These are phyloP conservation scores for Helotiales sp. DNA, from an alignment of 2,329 filamentous ascomycete species.

Conservation along the genomic window DNA sequence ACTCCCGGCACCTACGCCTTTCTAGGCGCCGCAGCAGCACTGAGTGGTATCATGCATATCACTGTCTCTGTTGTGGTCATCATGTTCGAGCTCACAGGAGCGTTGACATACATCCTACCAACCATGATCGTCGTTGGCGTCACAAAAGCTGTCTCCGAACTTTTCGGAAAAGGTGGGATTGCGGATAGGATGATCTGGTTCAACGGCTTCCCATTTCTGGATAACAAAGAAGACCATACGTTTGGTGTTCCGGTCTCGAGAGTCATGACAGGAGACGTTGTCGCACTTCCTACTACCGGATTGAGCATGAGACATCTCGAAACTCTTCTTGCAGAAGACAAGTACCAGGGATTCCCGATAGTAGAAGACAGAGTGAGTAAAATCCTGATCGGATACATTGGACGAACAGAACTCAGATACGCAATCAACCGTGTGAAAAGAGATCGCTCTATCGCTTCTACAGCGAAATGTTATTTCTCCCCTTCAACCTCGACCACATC, in stretches of 20 bases:
- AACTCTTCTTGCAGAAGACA: slow-evolving; percentile 71
- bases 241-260: slow-evolving; percentile 92
- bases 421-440: slow-evolving; percentile 79
- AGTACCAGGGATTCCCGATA: slow-evolving; percentile 91
- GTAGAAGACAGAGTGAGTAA: slow-evolving; percentile 72
- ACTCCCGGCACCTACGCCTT: slow-evolving; percentile 98
- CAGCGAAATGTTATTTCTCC: slow-evolving; percentile 74
- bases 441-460: slow-evolving; percentile 63
- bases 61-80: slow-evolving; percentile 97
- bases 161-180: slow-evolving; percentile 94
- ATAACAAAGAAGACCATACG: slow-evolving; percentile 96
- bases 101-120: slow-evolving; percentile 91
- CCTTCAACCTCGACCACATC: slow-evolving; percentile 43
- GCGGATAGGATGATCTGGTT: slow-evolving; percentile 99
- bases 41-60: slow-evolving; percentile 98
- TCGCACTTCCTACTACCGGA: slow-evolving; percentile 72
- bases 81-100: slow-evolving; percentile 99
- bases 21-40: slow-evolving; percentile 83
- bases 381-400: slow-evolving; percentile 85
- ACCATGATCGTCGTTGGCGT: slow-evolving; percentile 99
- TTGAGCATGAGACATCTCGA: slow-evolving; percentile 77
- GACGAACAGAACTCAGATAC: slow-evolving; percentile 86
- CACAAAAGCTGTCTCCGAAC: slow-evolving; percentile 87
- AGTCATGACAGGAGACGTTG: slow-evolving; percentile 79
- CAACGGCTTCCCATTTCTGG: slow-evolving; percentile 93